These are phyloP conservation scores for Phaeosphaeria sp. DNA, from an alignment of 2,329 filamentous ascomycete genomes.

Conservation along the genomic window DNA sequence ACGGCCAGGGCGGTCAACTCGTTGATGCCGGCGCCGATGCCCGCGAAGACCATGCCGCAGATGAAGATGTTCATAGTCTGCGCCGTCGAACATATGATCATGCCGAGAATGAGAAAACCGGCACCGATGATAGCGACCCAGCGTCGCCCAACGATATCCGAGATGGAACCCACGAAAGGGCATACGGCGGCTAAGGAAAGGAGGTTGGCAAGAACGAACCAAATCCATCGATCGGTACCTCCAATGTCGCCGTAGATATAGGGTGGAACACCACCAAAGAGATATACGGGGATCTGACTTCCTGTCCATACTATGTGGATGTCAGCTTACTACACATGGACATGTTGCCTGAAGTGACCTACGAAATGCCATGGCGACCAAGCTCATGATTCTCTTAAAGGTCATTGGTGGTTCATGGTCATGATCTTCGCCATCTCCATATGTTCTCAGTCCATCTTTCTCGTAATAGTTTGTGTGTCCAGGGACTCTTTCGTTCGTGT, in stretches of 20 bases:
- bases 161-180: constrained; percentile 65
- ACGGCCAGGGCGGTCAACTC: constrained; percentile 72
- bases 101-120: constrained; percentile 45
- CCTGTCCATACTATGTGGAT: constrained; percentile 60
- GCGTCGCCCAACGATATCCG: constrained; percentile 38
- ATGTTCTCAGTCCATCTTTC: constrained; percentile 53
- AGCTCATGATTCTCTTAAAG: constrained; percentile 56
- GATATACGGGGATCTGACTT: constrained; percentile 63
- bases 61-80: constrained; percentile 37
- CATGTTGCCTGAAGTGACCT: neutral
- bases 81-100: constrained; percentile 35
- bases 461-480: constrained; percentile 55
- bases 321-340: neutral
- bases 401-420: constrained; percentile 16
- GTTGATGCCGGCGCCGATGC: constrained; percentile 70
- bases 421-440: constrained; percentile 24
- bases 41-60: constrained; percentile 58
- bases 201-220: constrained; percentile 59
- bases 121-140: constrained; percentile 39
- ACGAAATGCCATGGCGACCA: constrained; percentile 51
- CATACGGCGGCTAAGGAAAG: constrained; percentile 63
- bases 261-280: constrained; percentile 34
- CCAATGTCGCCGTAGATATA: constrained; percentile 67
- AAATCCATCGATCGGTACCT: constrained; percentile 65
- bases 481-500: constrained; percentile 46